Percentiles rank a stretch among this genome's conserved stretches.
phyloP scores from a whole-genome alignment of 768 basidiomycete species.

The Mycena alexandri region DNA sequence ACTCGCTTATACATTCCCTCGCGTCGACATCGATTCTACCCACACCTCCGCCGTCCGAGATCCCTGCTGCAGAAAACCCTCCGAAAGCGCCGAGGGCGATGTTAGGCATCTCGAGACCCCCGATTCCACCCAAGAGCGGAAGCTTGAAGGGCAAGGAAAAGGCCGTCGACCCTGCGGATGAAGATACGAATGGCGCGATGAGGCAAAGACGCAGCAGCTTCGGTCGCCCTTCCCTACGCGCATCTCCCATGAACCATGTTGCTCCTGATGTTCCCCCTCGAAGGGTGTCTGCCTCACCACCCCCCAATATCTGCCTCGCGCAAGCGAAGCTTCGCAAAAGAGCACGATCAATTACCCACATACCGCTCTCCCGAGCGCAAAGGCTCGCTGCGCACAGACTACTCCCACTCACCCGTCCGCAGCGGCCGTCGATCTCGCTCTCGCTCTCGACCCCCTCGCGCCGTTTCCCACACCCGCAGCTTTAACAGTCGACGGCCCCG shows the following conservation, averaged over 20 bases:
- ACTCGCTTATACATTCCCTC: constrained; percentile 15
- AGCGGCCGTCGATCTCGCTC: neutral
- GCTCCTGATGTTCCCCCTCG: constrained; percentile 1
- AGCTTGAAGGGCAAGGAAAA: constrained; percentile 34
- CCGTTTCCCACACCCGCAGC: constrained; percentile 13
- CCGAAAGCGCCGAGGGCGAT: constrained; percentile 29
- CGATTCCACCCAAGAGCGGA: neutral
- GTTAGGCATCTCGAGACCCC: neutral
- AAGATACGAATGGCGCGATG: neutral
- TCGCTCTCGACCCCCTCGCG: constrained; percentile 10
- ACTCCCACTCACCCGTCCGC: constrained; percentile 18
- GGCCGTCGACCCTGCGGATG: constrained; percentile 16
- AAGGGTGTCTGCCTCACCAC: constrained; percentile 14
- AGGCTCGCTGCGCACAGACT: constrained; percentile 3
- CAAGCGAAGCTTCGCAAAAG: constrained; percentile 6
- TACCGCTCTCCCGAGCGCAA: constrained; percentile 24
- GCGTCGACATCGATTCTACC: constrained; percentile 33
- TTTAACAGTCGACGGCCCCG: constrained; percentile 18
- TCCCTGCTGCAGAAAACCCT: constrained; percentile 14
- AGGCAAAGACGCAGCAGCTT: constrained; percentile 14
- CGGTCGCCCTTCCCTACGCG: neutral
- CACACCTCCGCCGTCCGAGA: constrained; percentile 27
- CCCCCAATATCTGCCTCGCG: constrained; percentile 11
- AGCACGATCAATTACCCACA: constrained; percentile 10
- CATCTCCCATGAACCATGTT: constrained; percentile 7